phyloP scores from a whole-genome alignment of 2,329 filamentous ascomycete genomes.

The Diaporthe citriasiana region DNA sequence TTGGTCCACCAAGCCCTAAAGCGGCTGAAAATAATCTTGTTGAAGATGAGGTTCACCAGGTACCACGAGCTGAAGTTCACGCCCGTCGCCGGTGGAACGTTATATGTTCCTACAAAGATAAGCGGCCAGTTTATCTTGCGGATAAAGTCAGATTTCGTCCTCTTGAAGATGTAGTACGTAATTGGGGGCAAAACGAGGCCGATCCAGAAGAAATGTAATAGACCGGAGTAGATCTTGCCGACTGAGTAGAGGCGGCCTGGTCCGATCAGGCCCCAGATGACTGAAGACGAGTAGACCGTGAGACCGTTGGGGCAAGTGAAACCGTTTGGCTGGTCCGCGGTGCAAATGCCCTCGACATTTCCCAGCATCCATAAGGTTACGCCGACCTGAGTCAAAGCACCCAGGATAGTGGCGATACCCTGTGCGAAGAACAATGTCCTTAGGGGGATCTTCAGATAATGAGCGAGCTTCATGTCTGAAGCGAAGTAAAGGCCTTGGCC shows the following conservation, averaged over 20 bases:
- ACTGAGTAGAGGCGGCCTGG: slow-evolving; percentile 62
- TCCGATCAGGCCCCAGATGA: slow-evolving; percentile 67
- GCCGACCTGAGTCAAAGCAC: slow-evolving; percentile 59
- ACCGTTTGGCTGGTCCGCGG: slow-evolving; percentile 56
- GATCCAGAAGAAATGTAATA: slow-evolving; percentile 67
- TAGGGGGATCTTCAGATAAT: slow-evolving; percentile 65
- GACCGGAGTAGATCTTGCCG: slow-evolving; percentile 60
- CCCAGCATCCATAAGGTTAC: slow-evolving; percentile 53
- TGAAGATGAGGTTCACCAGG: slow-evolving; percentile 61
- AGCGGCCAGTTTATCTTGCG: slow-evolving; percentile 54
- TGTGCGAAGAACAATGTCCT: slow-evolving; percentile 63
- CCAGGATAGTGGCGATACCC: slow-evolving; percentile 61
- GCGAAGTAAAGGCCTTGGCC: slow-evolving; percentile 62
- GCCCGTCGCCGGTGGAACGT: slow-evolving; percentile 55
- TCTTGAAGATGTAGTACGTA: slow-evolving; percentile 58
- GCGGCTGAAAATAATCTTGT: slow-evolving; percentile 57
- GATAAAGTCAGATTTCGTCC: slow-evolving; percentile 52
- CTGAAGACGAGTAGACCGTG: slow-evolving; percentile 62
- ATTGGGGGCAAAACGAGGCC: slow-evolving; percentile 57
- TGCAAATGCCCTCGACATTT: slow-evolving; percentile 59
- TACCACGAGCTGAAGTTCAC: slow-evolving; percentile 56
- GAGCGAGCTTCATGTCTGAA: slow-evolving; percentile 65
- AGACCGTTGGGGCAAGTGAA: slow-evolving; percentile 64
- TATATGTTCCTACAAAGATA: slow-evolving; percentile 55
- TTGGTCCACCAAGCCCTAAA: slow-evolving; percentile 61